Evolutionary conservation across 2,329 filamentous ascomycete genomes (phyloP).

Genomic region (Fusarium agapanthi): DNA sequence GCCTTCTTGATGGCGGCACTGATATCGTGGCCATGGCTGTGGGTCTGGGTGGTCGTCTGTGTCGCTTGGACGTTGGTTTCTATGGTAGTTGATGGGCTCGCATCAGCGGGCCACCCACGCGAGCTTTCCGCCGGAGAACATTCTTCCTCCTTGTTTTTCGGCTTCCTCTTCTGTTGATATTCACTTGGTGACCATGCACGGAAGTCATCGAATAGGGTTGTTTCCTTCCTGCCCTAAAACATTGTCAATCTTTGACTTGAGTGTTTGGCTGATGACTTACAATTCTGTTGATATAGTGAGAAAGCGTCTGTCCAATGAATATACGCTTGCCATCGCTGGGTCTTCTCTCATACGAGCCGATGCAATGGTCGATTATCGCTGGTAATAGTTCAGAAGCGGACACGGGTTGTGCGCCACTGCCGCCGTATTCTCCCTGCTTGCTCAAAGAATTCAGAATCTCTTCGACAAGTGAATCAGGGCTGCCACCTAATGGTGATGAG

Average conservation of each 20-base stretch:
- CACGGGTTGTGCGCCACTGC: background rate
- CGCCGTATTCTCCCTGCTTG: background rate
- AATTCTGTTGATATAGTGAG: background rate
- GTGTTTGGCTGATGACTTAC: background rate
- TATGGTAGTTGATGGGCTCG: background rate
- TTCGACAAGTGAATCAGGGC: background rate
- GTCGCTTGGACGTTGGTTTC: background rate
- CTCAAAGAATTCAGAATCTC: background rate
- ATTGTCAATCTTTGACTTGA: rapidly evolving
- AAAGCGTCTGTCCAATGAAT: background rate
- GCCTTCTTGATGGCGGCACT: background rate
- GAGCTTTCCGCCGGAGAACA: background rate
- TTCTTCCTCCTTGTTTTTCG: background rate
- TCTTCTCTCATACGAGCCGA: background rate
- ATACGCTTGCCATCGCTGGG: rapidly evolving
- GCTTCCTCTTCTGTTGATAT: background rate
- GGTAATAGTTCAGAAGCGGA: background rate
- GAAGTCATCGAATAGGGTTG: background rate
- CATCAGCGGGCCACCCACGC: too few species aligned
- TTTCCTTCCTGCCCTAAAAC: background rate
- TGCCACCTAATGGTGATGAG: background rate
- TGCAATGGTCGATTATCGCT: background rate
- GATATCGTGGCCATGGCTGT: background rate
- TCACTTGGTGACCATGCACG: background rate
- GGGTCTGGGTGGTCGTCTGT: background rate